A percentile compares a stretch with the other conserved stretches of the same genome.
These are phyloP conservation scores for Tolypocladium capitatum DNA, from an alignment of 2,329 filamentous ascomycete genomes.

Conservation along the genomic window DNA sequence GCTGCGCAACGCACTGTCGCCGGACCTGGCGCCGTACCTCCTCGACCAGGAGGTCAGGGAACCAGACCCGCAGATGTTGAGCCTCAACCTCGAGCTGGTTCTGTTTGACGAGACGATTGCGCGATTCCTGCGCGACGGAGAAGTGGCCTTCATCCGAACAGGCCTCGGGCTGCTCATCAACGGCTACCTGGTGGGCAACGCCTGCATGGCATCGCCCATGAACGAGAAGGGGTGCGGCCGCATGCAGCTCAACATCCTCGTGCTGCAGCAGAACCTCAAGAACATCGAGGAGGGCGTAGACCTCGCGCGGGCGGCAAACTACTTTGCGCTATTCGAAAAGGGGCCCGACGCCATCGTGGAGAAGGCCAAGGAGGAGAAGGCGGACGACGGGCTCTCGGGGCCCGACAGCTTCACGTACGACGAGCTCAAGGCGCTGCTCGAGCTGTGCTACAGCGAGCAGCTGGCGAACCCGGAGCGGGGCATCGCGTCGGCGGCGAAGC, in stretches of 20 bases:
- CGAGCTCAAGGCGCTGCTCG: conserved; percentile 51
- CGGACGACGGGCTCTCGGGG: conserved; percentile 14
- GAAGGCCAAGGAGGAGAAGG: conserved; percentile 39
- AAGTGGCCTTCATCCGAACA: conserved; percentile 61
- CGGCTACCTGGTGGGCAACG: conserved; percentile 60
- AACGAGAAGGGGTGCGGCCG: conserved; percentile 72
- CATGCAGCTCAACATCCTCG: conserved; percentile 87
- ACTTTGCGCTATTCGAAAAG: conserved; percentile 54
- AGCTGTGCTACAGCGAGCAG: conserved; percentile 56
- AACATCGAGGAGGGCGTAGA: conserved; percentile 66
- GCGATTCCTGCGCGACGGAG: conserved; percentile 55
- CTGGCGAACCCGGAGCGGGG: conserved; percentile 54
- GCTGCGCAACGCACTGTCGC: conserved; percentile 50
- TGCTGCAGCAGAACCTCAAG: conserved; percentile 92
- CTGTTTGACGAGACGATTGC: conserved; percentile 73
- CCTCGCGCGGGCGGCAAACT: conserved; percentile 49
- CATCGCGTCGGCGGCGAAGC: conserved; percentile 51
- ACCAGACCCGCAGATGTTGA: conserved; percentile 68
- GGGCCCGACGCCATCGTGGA: conserved; percentile 53
- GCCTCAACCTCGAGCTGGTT: conserved; percentile 73
- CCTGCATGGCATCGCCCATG: conserved; percentile 62
- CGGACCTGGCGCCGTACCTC: conserved; percentile 45
- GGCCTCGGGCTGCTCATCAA: conserved; percentile 72
- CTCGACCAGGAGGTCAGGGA: conserved; percentile 62
- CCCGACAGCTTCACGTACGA: conserved; percentile 46